Evolutionary conservation across 2,329 filamentous ascomycete species (phyloP), one percentile per base, ranked within the genome.

Genomic region (Trichoderma aggressivum): DNA sequence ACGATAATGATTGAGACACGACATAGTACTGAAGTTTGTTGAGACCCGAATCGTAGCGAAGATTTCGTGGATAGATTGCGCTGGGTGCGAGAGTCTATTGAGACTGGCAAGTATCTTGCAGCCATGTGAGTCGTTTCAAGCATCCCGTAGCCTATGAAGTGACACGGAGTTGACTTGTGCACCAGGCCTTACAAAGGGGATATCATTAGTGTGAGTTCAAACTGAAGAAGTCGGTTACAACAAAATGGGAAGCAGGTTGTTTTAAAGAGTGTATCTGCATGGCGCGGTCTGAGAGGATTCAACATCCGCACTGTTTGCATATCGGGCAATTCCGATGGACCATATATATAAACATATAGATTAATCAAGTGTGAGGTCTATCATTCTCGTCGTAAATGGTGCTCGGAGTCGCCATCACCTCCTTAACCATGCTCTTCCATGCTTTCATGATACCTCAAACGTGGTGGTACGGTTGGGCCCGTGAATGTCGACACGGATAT

Each of bases 221-320:
- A 50, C 2, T 21, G 18, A 50, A 0, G 10, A 50, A 50, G 3
- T 50, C 43, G n/a, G 10, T 3, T 50, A 21, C n/a, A 21, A 50
- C 12, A 1, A 5, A 21, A 1, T 5, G 43, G 1, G 43, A 1
- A 21, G n/a, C 3, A 21, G 0, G 43, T 1, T 50, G 43, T 3
- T 50, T 21, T n/a, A 50, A 50, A 21, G n/a, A 3, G 8, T 2
- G 43, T 50, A 12, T 50, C 43, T 50, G 4, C 2, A 50, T 6
- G n/a, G 18, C 5, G 18, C 43, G 18, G 18, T 12, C 18, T 50
- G n/a, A 10, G 43, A 21, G 43, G n/a, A 50, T 50, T 7, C 43
- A 50, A 50, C 43, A 50, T 50, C 43, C n/a, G 4, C n/a, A 47
- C 1, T 47, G 3, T 21, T 47, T 47, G 18, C 18, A 18, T n/a